Conservation (phyloP, 148 eudicot genomes). For the Nepenthes gracilis region DNA sequence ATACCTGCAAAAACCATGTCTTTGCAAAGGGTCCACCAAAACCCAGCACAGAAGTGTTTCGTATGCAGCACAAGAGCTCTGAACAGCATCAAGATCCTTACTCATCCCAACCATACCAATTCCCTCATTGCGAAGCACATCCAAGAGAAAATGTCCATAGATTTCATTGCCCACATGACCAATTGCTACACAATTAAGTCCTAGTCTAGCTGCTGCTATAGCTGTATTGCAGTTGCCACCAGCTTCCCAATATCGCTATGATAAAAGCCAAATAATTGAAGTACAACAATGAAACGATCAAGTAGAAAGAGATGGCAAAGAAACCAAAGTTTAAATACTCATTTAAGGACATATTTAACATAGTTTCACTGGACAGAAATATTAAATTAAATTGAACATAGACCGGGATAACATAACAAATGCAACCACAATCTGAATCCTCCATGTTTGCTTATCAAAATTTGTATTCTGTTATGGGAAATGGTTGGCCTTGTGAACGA, state of each 20-base stretch:
- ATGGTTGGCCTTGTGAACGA: too few species aligned
- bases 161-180: conserved; percentile 92
- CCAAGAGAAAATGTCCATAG: conserved; percentile 67
- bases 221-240: conserved; percentile 95
- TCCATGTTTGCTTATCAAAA: too few species aligned
- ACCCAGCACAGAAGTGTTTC: conserved; percentile 97
- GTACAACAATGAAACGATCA: background rate
- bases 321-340: background rate
- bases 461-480: too few species aligned
- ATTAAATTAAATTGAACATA: too few species aligned
- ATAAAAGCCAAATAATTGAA: conserved; percentile 8
- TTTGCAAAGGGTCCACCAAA: conserved; percentile 82
- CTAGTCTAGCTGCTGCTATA: conserved; percentile 93
- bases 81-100: conserved; percentile 29
- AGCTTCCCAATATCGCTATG: conserved; percentile 91
- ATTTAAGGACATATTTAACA: background rate
- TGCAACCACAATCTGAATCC: too few species aligned
- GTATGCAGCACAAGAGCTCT: conserved; percentile 23
- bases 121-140: conserved; percentile 76
- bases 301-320: background rate
- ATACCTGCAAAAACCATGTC: conserved; percentile 96
- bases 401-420: too few species aligned
- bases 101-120: conserved; percentile 57
- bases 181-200: conserved; percentile 57
- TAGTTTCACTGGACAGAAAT: too few species aligned